Evolutionary conservation across 208 protist genomes (phyloP).

Genomic region (Wallacemonas sp.): DNA sequence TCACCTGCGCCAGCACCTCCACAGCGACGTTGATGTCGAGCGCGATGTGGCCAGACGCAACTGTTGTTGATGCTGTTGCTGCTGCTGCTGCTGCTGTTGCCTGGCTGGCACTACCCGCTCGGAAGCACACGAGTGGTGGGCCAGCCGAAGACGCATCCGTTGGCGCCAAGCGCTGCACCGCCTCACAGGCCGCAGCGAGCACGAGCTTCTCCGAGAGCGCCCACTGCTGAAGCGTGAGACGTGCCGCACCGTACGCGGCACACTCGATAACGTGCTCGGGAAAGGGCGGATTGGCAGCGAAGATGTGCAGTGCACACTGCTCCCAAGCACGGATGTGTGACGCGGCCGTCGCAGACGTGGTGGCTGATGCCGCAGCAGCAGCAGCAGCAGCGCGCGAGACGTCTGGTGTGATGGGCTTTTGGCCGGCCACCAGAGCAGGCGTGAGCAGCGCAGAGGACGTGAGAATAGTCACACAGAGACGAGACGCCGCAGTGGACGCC

Average conservation of each 20-base stretch:
- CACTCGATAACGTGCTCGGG: conserved; percentile 28
- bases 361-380: too few species aligned
- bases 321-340: conserved; percentile 11
- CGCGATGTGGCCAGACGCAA: conserved; percentile 10
- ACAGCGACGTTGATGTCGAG: conserved; percentile 33
- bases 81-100: too few species aligned
- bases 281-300: conserved; percentile 47
- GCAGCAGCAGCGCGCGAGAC: too few species aligned
- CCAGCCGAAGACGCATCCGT: too few species aligned
- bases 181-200: conserved; percentile 24
- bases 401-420: too few species aligned
- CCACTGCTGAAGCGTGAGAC: conserved; percentile 31
- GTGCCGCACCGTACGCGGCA: conserved; percentile 50
- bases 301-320: conserved; percentile 32
- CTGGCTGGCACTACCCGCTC: too few species aligned
- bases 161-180: conserved; percentile 22
- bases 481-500: background rate
- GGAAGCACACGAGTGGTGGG: too few species aligned
- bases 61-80: too few species aligned
- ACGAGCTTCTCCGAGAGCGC: conserved; percentile 19
- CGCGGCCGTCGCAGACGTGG: too few species aligned
- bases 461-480: background rate
- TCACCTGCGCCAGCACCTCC: conserved; percentile 42
- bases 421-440: too few species aligned
- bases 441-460: conserved; percentile 2